Conservation (phyloP, 2,329 filamentous ascomycete genomes). For the Penicillium digitatum region DNA sequence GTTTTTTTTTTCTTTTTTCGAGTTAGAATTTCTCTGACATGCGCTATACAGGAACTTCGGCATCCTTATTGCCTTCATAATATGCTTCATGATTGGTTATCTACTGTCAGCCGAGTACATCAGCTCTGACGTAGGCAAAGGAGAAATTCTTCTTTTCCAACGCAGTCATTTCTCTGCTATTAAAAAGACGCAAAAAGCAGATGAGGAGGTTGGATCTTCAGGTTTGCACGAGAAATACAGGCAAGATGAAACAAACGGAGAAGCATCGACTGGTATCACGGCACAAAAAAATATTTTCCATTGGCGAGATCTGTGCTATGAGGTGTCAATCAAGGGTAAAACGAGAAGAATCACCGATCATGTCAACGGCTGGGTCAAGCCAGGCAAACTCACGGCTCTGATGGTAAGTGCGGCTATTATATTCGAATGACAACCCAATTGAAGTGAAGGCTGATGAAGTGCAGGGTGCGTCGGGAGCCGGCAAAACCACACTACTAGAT, state of each 20-base stretch:
- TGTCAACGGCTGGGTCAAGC: slow-evolving; percentile 54
- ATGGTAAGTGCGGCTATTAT: slow-evolving; percentile 41
- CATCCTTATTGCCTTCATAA: neutral
- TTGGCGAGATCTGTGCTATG: slow-evolving; percentile 56
- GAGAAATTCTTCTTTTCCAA: neutral
- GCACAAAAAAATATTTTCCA: slow-evolving; percentile 43
- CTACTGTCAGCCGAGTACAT: neutral
- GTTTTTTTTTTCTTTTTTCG: neutral
- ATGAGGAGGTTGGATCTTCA: neutral
- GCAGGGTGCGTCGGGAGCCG: slow-evolving; percentile 55
- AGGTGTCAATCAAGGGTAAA: slow-evolving; percentile 50
- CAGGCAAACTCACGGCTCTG: slow-evolving; percentile 52
- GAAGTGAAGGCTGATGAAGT: neutral
- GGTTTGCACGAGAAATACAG: neutral
- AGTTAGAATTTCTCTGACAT: neutral
- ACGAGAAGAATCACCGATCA: slow-evolving; percentile 51
- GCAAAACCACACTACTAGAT: slow-evolving; percentile 59
- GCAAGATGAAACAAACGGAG: neutral
- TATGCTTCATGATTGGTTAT: neutral
- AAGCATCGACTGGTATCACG: neutral
- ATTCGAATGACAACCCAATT: neutral
- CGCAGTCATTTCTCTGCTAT: neutral
- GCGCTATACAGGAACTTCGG: neutral
- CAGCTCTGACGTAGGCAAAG: neutral
- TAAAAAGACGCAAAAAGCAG: neutral